Evolutionary conservation across 331 rosid species (phyloP), one percentile per base, ranked within the genome.

Genomic region (Malus hybrid): DNA sequence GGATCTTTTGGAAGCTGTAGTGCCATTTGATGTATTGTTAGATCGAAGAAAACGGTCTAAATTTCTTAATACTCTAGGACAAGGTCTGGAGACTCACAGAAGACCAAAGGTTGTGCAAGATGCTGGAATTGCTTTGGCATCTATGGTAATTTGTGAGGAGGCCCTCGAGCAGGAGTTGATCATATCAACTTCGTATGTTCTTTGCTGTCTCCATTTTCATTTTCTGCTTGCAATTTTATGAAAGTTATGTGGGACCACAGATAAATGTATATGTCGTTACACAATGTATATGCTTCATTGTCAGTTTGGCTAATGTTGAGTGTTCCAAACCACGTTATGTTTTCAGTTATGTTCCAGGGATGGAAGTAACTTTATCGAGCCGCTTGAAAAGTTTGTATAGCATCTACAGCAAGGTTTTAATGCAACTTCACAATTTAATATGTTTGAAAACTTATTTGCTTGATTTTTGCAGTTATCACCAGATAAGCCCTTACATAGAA

Each of bases 1-100:
- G 99, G 96, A 91, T 88, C 93, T 94, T 76, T 87, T 90, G 92
- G 95, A 94, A 80, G 99, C 95, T 61, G 96, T 94, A 20, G 90
- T 90, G 30, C 97, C 99, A 16, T 94, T 94, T 85, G 97, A 94
- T 80, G 82, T 92, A 71, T 80, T 88, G 89, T 68, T 85, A 75
- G 97, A 94, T 83, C 83, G 97, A 65, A 85, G 89, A 77, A 91
- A 90, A 79, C 82, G 92, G 50, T 82, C 89, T 32, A 85, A 84
- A 66, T 91, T 84, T 87, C 91, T 94, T 77, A 81, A 42, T 72
- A 84, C 77, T 82, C 83, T 90, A 60, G 81, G 79, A 67, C 85
- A 81, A 80, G 77, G 82, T 77, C 48, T 84, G 50, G 84, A 80
- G 78, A 67, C 82, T 68, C 65, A 75, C 75, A 80, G 69, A 39